Evolutionary conservation across 2,329 filamentous ascomycete species (phyloP).

Genomic region (Colletotrichum graminicola): DNA sequence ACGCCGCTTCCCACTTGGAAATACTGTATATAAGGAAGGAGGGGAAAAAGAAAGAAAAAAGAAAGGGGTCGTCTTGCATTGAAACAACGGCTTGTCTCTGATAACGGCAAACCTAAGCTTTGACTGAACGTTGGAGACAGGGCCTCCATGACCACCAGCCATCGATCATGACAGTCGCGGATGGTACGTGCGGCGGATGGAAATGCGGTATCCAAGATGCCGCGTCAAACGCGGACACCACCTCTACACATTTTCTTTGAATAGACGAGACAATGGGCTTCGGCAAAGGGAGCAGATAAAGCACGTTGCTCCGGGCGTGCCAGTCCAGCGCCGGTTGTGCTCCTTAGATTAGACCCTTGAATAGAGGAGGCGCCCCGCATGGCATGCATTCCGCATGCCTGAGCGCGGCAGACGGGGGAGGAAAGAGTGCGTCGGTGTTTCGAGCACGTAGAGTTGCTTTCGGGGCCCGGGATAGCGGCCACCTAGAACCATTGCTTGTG

Average conservation of each 20-base stretch:
- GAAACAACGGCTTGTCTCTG: neutral
- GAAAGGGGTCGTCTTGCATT: neutral
- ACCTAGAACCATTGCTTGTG: neutral
- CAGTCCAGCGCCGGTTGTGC: constrained; percentile 1
- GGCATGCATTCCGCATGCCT: constrained; percentile 23
- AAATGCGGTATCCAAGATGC: neutral
- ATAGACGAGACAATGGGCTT: constrained; percentile 15
- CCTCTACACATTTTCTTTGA: constrained; percentile 12
- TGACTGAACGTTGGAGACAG: too few relatives aligned
- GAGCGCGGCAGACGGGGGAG: constrained; percentile 8
- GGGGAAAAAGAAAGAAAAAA: neutral
- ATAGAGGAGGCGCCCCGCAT: neutral
- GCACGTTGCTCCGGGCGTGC: neutral
- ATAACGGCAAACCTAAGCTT: neutral
- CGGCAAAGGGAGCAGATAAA: too few relatives aligned
- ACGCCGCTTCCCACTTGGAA: neutral
- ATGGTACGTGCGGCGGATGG: neutral
- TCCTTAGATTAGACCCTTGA: neutral
- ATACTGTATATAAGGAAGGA: too few relatives aligned
- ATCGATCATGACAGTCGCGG: neutral
- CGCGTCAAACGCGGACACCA: neutral
- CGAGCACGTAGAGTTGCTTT: neutral
- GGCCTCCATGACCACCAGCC: neutral
- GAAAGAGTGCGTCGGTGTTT: constrained; percentile 5
- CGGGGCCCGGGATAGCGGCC: neutral